These are phyloP conservation scores for Kodamaea jinghongensis DNA, from an alignment of 805 yeast genomes.

Conservation along the genomic window DNA sequence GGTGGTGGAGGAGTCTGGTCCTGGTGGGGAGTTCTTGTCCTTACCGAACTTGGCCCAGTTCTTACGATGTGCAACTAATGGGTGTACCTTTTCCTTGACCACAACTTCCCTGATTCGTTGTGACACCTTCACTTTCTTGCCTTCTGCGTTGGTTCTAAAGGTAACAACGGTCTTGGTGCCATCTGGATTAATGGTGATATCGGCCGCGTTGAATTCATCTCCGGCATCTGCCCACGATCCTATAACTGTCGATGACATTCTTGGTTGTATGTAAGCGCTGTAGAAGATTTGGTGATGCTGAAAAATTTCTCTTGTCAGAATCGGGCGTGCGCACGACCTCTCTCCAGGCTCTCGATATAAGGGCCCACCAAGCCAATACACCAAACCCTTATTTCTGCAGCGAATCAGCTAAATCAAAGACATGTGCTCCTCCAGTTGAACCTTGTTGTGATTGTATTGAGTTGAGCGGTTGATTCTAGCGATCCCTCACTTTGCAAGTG, in stretches of 20 bases:
- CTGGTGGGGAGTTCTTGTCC: slow-evolving; percentile 68
- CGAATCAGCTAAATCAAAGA: too few species aligned
- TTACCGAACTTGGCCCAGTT: slow-evolving; percentile 87
- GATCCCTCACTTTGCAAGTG: too few species aligned
- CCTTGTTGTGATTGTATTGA: too few species aligned
- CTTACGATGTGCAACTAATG: slow-evolving; percentile 81
- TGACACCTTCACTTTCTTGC: slow-evolving; percentile 82
- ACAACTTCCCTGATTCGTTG: slow-evolving; percentile 77
- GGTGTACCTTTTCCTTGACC: slow-evolving; percentile 80
- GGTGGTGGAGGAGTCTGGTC: slow-evolving; percentile 87
- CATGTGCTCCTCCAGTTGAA: too few species aligned
- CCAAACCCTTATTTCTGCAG: too few species aligned
- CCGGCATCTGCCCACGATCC: slow-evolving; percentile 71
- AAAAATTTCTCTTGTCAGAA: slow-evolving; percentile 4
- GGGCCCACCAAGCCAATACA: too few species aligned
- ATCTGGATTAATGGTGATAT: slow-evolving; percentile 73
- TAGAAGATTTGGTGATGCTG: slow-evolving; percentile 7
- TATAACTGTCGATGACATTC: slow-evolving; percentile 35
- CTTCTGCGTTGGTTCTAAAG: slow-evolving; percentile 69
- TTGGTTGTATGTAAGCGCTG: background rate
- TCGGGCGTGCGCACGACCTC: too few species aligned
- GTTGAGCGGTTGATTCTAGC: too few species aligned
- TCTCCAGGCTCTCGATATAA: too few species aligned
- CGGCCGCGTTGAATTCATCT: slow-evolving; percentile 71
- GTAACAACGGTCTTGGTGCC: slow-evolving; percentile 88